Base-by-base conservation (phyloP, 1,284 basidiomycete genomes). In the Gomphus sp. region DNA sequence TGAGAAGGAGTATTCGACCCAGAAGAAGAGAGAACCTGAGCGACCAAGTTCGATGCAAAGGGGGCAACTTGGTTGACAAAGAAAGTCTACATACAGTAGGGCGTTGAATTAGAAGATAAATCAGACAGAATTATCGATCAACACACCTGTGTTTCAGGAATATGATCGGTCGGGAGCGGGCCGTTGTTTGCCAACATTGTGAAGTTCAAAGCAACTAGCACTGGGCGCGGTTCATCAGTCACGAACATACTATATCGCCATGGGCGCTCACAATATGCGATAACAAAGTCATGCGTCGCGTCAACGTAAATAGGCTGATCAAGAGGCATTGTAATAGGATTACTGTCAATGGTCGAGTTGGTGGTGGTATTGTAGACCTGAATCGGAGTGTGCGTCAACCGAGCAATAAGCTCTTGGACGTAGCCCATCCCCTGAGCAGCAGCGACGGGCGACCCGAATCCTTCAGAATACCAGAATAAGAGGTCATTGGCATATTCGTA, bases 351-450 rank as follows among this genome's bases (percentile, higher is more conserved):
- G 0, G 93, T 95, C 5, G 81, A 74, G 66, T 95, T 96, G 31
- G 88, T 90, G 0, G 84, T 84, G 28, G 86, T 84, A 68, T 91
- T 85, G 71, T 88, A 83, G 3, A 61, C 59, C n/a, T 72, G 73
- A 61, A 93, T 87, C 0, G 81, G 85, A 0, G 81, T 88, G 59
- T 90, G 80, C 3, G 87, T 89, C 34, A 94, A 80, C 34, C 91
- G 82, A 0, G 91, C 80, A 36, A 94, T 73, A 31, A 92, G 76
- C 68, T 94, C 91, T 67, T 91, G 84, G 12, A 95, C 70, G 70
- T 87, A 97, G 31, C 93, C 94, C 39, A 91, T 77, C 36, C 94
- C 94, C 66, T 90, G 87, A 3, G 87, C 86, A 2, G 84, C 81
- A 1, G 82, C 81, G 7, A 92, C 78, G 0, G 91, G 90, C 0